Evolutionary conservation across 208 protist species (phyloP), one percentile per base, ranked within the genome.

Genomic region (Naegleria lovaniensis): DNA sequence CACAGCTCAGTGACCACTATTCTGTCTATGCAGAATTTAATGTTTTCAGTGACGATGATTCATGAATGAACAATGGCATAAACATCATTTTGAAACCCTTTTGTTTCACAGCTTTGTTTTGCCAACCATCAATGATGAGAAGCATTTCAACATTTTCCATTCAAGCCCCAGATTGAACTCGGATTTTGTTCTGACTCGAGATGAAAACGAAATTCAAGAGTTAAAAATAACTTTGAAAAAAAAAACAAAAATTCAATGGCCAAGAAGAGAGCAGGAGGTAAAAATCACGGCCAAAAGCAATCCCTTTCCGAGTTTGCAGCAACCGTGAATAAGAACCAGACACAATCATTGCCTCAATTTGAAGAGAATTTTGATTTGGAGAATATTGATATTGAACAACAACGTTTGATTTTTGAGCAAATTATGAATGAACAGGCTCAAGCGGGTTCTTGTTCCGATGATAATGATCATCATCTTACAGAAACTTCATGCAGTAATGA

Each of bases 1-100:
- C 85, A 41, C 85, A 89, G 40, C n/a, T 89, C 5, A n/a, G 11
- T 19, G 85, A 89, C 39, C 85, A 89, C 29, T 89, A 67, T 67
- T 43, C 16, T 9, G 29, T 89, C 6, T 33, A 5, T 13, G 25
- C 41, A 48, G 43, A 48, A 48, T 48, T 48, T 48, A 9, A 7
- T 48, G 43, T 48, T 48, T 1, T 48, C 5, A 7, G 7, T 48
- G 43, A 48, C 7, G 43, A 1, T 48, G 43, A n/a, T n/a, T n/a
- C n/a, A n/a, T n/a, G n/a, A n/a, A n/a, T n/a, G n/a, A n/a, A n/a
- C n/a, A n/a, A n/a, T n/a, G n/a, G n/a, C n/a, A n/a, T n/a, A n/a
- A n/a, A n/a, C n/a, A n/a, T n/a, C n/a, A n/a, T n/a, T n/a, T n/a
- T n/a, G n/a, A n/a, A n/a, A n/a, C n/a, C n/a, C n/a, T n/a, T n/a